Conservation (phyloP, 2,329 filamentous ascomycete genomes). For the Sclerotinia minor region DNA sequence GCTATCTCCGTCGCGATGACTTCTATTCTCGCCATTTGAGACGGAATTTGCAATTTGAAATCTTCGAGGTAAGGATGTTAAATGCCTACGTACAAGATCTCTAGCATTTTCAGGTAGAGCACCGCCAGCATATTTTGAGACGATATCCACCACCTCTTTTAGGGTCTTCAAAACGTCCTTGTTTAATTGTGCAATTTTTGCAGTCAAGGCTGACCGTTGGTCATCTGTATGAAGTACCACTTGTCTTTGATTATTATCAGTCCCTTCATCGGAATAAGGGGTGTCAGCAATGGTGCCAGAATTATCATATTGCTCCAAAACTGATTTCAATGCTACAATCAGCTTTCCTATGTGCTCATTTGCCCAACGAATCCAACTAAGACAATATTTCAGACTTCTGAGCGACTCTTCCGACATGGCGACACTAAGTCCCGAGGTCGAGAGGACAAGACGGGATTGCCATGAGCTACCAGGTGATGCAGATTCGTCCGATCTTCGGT, state of each 20-base stretch:
- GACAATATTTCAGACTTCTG: slow-evolving; percentile 78
- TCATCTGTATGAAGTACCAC: slow-evolving; percentile 37
- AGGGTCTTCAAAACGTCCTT: slow-evolving; percentile 75
- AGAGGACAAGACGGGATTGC: slow-evolving; percentile 84
- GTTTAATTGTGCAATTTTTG: slow-evolving; percentile 63
- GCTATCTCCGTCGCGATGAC: slow-evolving; percentile 41
- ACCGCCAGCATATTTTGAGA: slow-evolving; percentile 88
- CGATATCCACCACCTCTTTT: slow-evolving; percentile 77
- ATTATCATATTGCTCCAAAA: slow-evolving; percentile 77
- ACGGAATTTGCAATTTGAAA: slow-evolving; percentile 71
- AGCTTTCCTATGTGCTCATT: slow-evolving; percentile 78
- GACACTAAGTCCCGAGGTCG: slow-evolving; percentile 85
- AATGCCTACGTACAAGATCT: slow-evolving; percentile 76
- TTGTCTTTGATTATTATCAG: slow-evolving; percentile 31
- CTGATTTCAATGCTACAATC: slow-evolving; percentile 70
- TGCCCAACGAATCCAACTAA: slow-evolving; percentile 76
- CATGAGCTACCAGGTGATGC: slow-evolving; percentile 50
- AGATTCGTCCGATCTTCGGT: slow-evolving; percentile 36
- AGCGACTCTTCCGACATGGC: slow-evolving; percentile 90
- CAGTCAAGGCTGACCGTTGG: slow-evolving; percentile 36
- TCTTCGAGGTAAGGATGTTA: slow-evolving; percentile 80
- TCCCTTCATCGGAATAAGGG: slow-evolving; percentile 24
- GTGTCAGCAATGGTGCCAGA: slow-evolving; percentile 36
- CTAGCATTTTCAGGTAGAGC: slow-evolving; percentile 87
- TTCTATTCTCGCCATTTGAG: slow-evolving; percentile 43